A percentile compares a stretch with the other conserved stretches of the same genome.
Evolutionary conservation across 2,329 filamentous ascomycete genomes (phyloP).

Genomic region (Tolypocladium pustulatum): DNA sequence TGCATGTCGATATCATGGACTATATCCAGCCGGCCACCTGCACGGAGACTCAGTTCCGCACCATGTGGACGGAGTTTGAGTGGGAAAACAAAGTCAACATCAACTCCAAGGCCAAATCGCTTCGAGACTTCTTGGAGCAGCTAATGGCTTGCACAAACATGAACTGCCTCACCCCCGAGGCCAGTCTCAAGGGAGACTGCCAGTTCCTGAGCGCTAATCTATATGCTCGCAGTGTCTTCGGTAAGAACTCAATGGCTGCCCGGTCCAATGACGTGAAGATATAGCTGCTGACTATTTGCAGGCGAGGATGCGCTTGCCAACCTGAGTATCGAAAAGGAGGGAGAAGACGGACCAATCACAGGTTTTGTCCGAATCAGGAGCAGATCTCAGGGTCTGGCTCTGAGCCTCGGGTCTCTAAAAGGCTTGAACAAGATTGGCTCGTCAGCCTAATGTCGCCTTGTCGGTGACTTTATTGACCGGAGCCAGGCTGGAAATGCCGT

Average conservation of each 20-base stretch:
- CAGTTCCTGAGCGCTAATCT: constrained; percentile 96
- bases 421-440: constrained; percentile 73
- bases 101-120: constrained; percentile 87
- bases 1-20: constrained; percentile 99
- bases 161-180: constrained; percentile 94
- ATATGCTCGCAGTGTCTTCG: constrained; percentile 94
- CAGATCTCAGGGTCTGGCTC: constrained; percentile 85
- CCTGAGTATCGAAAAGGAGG: constrained; percentile 94
- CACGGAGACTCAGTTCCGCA: constrained; percentile 95
- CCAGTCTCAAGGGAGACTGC: constrained; percentile 92
- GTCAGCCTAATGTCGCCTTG: constrained; percentile 3
- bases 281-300: constrained; percentile 28
- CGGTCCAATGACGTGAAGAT: neutral
- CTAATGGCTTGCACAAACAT: constrained; percentile 98
- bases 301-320: constrained; percentile 98
- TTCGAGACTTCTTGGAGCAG: constrained; percentile 86
- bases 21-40: constrained; percentile 97
- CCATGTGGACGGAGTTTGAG: constrained; percentile 99
- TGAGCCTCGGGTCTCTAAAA: constrained; percentile 90
- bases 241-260: constrained; percentile 44
- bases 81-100: constrained; percentile 99
- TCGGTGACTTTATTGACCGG: neutral
- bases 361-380: constrained; percentile 97
- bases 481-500: neutral
- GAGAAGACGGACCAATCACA: constrained; percentile 87